Evolutionary conservation across 2,329 filamentous ascomycete species (phyloP), one percentile per base, ranked within the genome.

Genomic region (Pestalotiopsis sp.): DNA sequence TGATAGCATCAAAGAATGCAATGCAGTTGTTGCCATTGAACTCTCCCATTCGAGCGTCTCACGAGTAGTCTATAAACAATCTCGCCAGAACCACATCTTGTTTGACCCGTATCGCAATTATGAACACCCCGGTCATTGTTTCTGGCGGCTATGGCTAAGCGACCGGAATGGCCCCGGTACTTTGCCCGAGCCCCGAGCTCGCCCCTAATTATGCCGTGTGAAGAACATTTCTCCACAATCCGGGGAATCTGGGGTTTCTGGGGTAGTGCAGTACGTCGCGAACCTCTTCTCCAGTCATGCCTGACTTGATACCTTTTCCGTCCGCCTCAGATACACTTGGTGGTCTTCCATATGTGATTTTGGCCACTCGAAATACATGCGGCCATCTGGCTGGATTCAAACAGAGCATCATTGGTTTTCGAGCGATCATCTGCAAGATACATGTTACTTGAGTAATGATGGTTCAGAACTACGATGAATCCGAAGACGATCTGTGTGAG

Each of bases 381-480:
- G 31, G 31, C 31, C 31, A 36, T 36, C 31, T 36, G 31, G 31
- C 31, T 36, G 31, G 31, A 9, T 36, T 36, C 31, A 36, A 7
- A 36, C 31, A 36, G 31, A 36, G 31, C 31, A 36, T 2, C 7
- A 2, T 36, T 36, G 31, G 31, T 9, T 9, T 36, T 36, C 9
- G 7, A 9, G 45, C 14, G 6, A 9, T 7, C 45, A 7, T 52
- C 45, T 9, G 7, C 45, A 9, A n/a, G n/a, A 9, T 20, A n/a
- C 14, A 20, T 20, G 17, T n/a, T n/a, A 9, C 17, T 17, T n/a
- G 17, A n/a, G 11, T n/a, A 9, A 52, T n/a, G 6, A 52, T 52
- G 45, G n/a, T n/a, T n/a, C 45, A 52, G 13, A 49, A 58, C 23
- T 59, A 59, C 20, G 57, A 59, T 39, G 62, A 65, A 6, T 65